Evolutionary conservation across 2,329 filamentous ascomycete species (phyloP).

Genomic region (Monilinia aucupariae): DNA sequence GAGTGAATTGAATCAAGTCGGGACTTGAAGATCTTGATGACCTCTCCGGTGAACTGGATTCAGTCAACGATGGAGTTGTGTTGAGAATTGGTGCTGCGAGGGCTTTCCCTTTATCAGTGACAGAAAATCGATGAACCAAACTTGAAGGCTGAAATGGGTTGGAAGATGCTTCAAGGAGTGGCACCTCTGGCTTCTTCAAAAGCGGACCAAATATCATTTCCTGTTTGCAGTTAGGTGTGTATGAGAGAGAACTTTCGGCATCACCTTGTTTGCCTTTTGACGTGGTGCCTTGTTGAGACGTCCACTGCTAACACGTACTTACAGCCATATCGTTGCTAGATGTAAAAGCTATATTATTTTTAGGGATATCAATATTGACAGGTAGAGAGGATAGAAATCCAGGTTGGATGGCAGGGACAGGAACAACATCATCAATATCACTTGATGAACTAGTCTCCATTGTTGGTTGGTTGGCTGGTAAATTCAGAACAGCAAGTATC

Average conservation of each 20-base stretch:
- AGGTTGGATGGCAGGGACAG: background rate
- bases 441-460: background rate
- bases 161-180: background rate
- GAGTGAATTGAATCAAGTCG: slow-evolving; percentile 9
- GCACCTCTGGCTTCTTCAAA: background rate
- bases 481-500: background rate
- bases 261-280: slow-evolving; percentile 5
- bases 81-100: background rate
- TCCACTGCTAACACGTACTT: background rate
- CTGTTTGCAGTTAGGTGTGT: background rate
- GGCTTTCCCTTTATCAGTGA: background rate
- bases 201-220: background rate
- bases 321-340: background rate
- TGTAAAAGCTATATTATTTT: background rate
- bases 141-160: background rate
- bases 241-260: background rate
- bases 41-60: background rate
- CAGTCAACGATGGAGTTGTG: background rate
- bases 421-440: no score
- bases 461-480: background rate
- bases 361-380: background rate
- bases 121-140: background rate
- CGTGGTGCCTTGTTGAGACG: background rate
- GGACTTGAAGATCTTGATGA: background rate
- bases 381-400: background rate